Conservation (phyloP, 1,284 basidiomycete species). For the Coniferiporia weirii region DNA sequence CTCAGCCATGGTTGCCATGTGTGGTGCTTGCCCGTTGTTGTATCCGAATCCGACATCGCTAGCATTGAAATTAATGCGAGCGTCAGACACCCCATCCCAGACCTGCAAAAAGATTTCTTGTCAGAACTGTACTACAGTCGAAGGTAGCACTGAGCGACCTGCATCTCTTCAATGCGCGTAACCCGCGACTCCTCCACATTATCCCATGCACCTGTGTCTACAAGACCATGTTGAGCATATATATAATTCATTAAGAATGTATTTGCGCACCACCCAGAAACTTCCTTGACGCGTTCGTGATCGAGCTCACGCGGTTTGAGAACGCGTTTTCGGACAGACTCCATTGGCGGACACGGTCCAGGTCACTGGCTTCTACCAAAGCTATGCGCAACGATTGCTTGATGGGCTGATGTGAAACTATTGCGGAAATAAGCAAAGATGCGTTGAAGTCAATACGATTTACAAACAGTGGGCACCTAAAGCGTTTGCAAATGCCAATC, state of each 20-base stretch:
- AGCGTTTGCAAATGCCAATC: slow-evolving; percentile 84
- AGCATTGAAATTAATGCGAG: slow-evolving; percentile 69
- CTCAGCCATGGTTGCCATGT: slow-evolving; percentile 83
- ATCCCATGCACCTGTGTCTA: slow-evolving; percentile 82
- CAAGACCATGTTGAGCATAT: slow-evolving; percentile 5
- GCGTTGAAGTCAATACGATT: neutral
- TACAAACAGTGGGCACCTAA: slow-evolving; percentile 49
- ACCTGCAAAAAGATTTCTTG: slow-evolving; percentile 43
- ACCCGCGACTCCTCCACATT: slow-evolving; percentile 72
- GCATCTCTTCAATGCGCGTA: slow-evolving; percentile 76
- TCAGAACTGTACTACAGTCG: neutral
- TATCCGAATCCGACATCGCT: slow-evolving; percentile 37
- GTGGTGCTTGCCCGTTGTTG: slow-evolving; percentile 22
- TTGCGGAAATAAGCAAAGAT: neutral
- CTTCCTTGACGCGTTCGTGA: slow-evolving; percentile 77
- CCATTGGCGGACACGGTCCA: slow-evolving; percentile 71
- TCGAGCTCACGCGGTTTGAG: slow-evolving; percentile 87
- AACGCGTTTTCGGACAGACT: slow-evolving; percentile 48
- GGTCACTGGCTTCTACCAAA: slow-evolving; percentile 76
- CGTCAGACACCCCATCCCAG: slow-evolving; percentile 84
- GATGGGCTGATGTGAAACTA: slow-evolving; percentile 6
- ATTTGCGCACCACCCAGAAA: slow-evolving; percentile 65
- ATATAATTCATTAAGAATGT: neutral
- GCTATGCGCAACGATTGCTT: slow-evolving; percentile 54
- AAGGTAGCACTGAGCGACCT: slow-evolving; percentile 35